phyloP scores from a whole-genome alignment of 2,329 filamentous ascomycete species.

The Boeremia exigua region DNA sequence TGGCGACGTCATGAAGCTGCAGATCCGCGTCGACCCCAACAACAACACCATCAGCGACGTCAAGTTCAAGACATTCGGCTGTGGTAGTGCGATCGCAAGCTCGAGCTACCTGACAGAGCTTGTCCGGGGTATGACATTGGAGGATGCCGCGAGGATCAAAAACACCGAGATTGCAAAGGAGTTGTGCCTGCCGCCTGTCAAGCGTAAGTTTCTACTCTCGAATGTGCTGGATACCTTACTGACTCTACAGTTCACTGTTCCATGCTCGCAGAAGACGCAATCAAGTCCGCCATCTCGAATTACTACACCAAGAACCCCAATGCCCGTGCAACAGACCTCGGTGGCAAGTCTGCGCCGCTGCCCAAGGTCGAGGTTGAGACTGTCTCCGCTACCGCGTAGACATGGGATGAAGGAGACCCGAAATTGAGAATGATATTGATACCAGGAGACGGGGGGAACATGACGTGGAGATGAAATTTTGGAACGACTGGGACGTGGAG shows the following conservation, averaged over 20 bases:
- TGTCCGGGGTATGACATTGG: slow-evolving; percentile 93
- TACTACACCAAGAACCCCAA: slow-evolving; percentile 92
- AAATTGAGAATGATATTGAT: slow-evolving; percentile 27
- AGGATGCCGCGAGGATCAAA: slow-evolving; percentile 89
- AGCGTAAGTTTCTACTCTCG: slow-evolving; percentile 64
- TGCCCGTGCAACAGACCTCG: slow-evolving; percentile 74
- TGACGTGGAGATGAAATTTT: not conserved
- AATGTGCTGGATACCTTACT: not conserved
- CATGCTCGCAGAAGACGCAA: slow-evolving; percentile 90
- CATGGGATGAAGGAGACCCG: slow-evolving; percentile 18
- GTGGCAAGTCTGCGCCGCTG: slow-evolving; percentile 73
- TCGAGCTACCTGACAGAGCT: slow-evolving; percentile 94
- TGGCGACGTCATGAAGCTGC: slow-evolving; percentile 92
- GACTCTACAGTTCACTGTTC: slow-evolving; percentile 76
- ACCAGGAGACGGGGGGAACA: slow-evolving; percentile 14
- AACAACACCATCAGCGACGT: slow-evolving; percentile 91
- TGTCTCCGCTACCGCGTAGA: slow-evolving; percentile 50
- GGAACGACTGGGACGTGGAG: not conserved
- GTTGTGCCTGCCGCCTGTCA: slow-evolving; percentile 85
- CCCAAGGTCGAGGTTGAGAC: slow-evolving; percentile 69
- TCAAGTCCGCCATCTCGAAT: slow-evolving; percentile 89
- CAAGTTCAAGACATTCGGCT: slow-evolving; percentile 98
- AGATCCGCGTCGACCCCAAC: slow-evolving; percentile 88
- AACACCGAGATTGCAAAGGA: slow-evolving; percentile 99
- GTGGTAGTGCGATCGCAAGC: slow-evolving; percentile 91